Conservation (phyloP, 2,329 filamentous ascomycete genomes). For the Colletotrichum tropicicola region DNA sequence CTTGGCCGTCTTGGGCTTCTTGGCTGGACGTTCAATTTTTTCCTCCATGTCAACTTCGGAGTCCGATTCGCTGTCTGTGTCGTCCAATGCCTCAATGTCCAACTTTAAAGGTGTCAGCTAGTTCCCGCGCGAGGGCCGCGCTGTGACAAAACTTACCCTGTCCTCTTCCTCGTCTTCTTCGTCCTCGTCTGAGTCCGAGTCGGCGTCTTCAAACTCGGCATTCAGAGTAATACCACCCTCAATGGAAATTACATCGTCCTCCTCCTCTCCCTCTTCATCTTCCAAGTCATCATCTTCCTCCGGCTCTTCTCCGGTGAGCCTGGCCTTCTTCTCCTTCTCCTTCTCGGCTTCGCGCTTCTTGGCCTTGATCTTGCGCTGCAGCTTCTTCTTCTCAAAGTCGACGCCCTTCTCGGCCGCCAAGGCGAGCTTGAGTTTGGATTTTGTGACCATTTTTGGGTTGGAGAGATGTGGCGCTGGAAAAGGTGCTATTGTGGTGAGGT, state of each 20-base stretch:
- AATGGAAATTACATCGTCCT: slow-evolving; percentile 34
- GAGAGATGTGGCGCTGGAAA: too few relatives aligned
- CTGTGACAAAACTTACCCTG: slow-evolving; percentile 28
- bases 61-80: slow-evolving; percentile 69
- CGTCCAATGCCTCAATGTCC: slow-evolving; percentile 65
- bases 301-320: slow-evolving; percentile 32
- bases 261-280: slow-evolving; percentile 36
- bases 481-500: slow-evolving; percentile 8
- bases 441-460: slow-evolving; percentile 51
- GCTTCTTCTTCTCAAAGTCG: slow-evolving; percentile 61
- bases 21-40: slow-evolving; percentile 64
- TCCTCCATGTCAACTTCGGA: slow-evolving; percentile 82
- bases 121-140: neutral
- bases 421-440: slow-evolving; percentile 62
- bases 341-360: slow-evolving; percentile 47
- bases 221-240: slow-evolving; percentile 41
- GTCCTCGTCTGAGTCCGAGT: slow-evolving; percentile 36
- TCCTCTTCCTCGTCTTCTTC: slow-evolving; percentile 37
- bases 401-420: slow-evolving; percentile 63
- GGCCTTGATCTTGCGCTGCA: slow-evolving; percentile 57
- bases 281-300: slow-evolving; percentile 35
- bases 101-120: slow-evolving; percentile 44
- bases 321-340: slow-evolving; percentile 41
- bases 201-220: slow-evolving; percentile 27
- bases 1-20: slow-evolving; percentile 53